phyloP scores from a whole-genome alignment of 2,329 filamentous ascomycete genomes.

The Xenosphaeropsis pyriputrescens region DNA sequence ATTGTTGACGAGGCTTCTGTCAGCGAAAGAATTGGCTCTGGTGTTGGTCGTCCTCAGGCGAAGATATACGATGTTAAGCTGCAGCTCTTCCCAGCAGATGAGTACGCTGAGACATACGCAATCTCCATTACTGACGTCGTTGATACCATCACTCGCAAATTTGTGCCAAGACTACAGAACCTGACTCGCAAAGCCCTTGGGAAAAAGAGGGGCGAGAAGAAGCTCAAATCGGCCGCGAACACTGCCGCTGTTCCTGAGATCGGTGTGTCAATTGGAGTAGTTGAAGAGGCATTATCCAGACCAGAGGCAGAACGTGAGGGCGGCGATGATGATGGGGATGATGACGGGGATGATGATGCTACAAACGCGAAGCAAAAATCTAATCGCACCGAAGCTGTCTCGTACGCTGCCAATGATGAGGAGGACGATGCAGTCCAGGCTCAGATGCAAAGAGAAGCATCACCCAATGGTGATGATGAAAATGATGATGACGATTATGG shows the following conservation, averaged over 20 bases:
- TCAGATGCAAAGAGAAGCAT: slow-evolving; percentile 42
- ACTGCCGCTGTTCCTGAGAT: slow-evolving; percentile 67
- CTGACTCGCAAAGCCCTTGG: slow-evolving; percentile 63
- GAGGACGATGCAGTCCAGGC: slow-evolving; percentile 67
- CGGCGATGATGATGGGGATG: slow-evolving; percentile 40
- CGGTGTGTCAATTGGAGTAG: slow-evolving; percentile 41
- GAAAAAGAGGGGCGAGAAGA: slow-evolving; percentile 59
- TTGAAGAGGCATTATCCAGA: slow-evolving; percentile 30
- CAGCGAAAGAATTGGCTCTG: slow-evolving; percentile 63
- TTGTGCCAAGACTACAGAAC: slow-evolving; percentile 57
- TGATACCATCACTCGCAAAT: slow-evolving; percentile 63
- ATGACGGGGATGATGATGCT: slow-evolving; percentile 64
- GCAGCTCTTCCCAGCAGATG: slow-evolving; percentile 68
- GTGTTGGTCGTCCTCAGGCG: slow-evolving; percentile 51
- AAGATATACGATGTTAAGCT: slow-evolving; percentile 77
- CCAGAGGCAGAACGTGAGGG: slow-evolving; percentile 22
- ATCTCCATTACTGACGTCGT: slow-evolving; percentile 69
- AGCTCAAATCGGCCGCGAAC: slow-evolving; percentile 34
- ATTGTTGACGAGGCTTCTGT: slow-evolving; percentile 72
- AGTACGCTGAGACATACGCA: slow-evolving; percentile 77
- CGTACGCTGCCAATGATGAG: slow-evolving; percentile 86
- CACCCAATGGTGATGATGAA: slow-evolving; percentile 39
- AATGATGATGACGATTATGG: slow-evolving; percentile 31
- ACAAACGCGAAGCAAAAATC: slow-evolving; percentile 59
- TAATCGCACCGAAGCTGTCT: slow-evolving; percentile 69